Conservation (phyloP, 129 eudicot genomes). For the Pseudognaphalium luteoalbum region DNA sequence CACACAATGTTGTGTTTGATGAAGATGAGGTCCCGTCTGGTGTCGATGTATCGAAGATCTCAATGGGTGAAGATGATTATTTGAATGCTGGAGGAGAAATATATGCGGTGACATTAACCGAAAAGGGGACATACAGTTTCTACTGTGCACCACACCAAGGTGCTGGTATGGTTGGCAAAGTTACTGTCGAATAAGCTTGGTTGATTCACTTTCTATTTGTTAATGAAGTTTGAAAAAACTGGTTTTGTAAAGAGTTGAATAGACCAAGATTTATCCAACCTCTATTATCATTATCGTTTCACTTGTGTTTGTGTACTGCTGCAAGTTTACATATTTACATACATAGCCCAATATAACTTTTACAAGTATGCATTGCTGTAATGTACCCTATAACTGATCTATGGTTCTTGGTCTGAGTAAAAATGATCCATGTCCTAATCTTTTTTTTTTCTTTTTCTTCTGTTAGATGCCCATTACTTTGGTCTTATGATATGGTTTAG, state of each 20-base stretch:
- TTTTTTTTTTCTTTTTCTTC: too few species aligned
- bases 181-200: conserved; percentile 52
- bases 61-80: conserved; percentile 70
- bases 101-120: conserved; percentile 60
- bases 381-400: background rate
- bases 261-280: conserved; percentile 18
- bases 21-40: conserved; percentile 91
- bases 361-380: background rate
- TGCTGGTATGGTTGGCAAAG: conserved; percentile 93
- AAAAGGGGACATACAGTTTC: conserved; percentile 85
- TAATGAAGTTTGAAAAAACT: background rate
- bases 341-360: background rate
- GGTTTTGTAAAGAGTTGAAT: conserved; percentile 36
- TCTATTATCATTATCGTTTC: conserved; percentile 11
- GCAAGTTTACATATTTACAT: conserved; percentile 5
- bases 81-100: conserved; percentile 79
- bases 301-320: conserved; percentile 13
- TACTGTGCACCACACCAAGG: conserved; percentile 95
- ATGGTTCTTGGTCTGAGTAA: background rate
- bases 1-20: conserved; percentile 90
- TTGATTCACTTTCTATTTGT: conserved; percentile 19
- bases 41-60: conserved; percentile 65
- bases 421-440: too few species aligned
- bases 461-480: background rate
- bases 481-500: background rate